These are phyloP conservation scores for Penicillium cosmopolitanum DNA, from an alignment of 495 filamentous ascomycete species.

Conservation along the genomic window DNA sequence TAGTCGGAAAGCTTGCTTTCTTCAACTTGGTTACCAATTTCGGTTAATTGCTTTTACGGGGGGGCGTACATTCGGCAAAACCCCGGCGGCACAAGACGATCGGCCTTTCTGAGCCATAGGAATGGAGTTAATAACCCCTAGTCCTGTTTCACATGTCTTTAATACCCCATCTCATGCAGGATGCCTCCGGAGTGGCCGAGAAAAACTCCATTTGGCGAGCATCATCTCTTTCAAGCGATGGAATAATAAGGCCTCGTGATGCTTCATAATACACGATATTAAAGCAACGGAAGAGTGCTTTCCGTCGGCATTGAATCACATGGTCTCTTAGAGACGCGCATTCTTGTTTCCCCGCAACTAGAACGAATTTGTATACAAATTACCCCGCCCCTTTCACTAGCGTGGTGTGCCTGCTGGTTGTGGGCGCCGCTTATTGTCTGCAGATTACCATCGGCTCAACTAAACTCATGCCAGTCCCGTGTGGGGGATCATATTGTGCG, in stretches of 20 bases:
- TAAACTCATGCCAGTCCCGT: no score
- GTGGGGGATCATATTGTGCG: no score
- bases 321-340: not conserved
- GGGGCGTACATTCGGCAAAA: constrained; percentile 12
- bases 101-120: not conserved
- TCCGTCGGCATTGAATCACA: constrained; percentile 3
- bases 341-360: constrained; percentile 5
- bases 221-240: not conserved
- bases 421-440: not conserved
- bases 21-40: not conserved
- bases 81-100: constrained; percentile 12
- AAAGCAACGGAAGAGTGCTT: not conserved
- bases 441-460: not conserved
- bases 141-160: not conserved
- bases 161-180: not conserved
- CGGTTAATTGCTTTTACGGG: constrained; percentile 12
- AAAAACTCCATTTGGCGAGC: not conserved
- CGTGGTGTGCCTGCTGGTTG: not conserved
- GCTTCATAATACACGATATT: not conserved
- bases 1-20: not conserved
- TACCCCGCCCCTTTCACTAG: constrained; percentile 4
- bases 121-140: not conserved
- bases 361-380: not conserved
- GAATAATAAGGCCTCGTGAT: not conserved
- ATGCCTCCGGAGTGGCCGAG: not conserved